These are phyloP conservation scores for Choiromyces venosus DNA, from an alignment of 495 filamentous ascomycete genomes.

Conservation along the genomic window DNA sequence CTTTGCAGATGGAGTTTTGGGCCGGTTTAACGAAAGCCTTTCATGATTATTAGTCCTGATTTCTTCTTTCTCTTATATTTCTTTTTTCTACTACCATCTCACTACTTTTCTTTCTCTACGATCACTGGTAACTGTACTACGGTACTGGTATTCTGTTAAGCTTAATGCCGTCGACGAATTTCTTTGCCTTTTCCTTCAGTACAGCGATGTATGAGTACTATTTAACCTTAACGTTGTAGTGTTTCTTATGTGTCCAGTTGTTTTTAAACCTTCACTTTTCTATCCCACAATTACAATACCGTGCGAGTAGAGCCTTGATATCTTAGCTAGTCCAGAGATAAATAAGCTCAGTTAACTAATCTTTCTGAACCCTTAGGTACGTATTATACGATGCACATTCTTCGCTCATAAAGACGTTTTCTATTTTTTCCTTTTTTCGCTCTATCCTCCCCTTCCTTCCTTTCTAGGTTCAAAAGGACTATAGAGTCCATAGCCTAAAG, in stretches of 20 bases:
- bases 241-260: neutral
- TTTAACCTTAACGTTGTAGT: neutral
- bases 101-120: constrained; percentile 10
- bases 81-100: constrained; percentile 1
- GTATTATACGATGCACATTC: neutral
- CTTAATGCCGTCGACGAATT: neutral
- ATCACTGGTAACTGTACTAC: neutral
- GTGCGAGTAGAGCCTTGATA: neutral
- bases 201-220: neutral
- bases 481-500: neutral
- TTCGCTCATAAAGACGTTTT: neutral
- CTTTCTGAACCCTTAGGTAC: neutral
- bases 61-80: constrained; percentile 14
- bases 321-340: neutral
- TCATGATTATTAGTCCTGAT: constrained; percentile 13
- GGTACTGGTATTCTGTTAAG: neutral
- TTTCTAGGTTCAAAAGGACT: neutral
- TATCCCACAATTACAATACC: neutral
- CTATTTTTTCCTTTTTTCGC: neutral
- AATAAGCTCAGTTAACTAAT: neutral
- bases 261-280: neutral
- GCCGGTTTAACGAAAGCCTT: constrained; percentile 18
- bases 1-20: constrained; percentile 30
- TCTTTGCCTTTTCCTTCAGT: neutral
- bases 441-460: neutral